A percentile compares a stretch with the other conserved stretches of the same genome.
Evolutionary conservation across 768 basidiomycete genomes (phyloP).

Genomic region (Boletus subcaerulescens): DNA sequence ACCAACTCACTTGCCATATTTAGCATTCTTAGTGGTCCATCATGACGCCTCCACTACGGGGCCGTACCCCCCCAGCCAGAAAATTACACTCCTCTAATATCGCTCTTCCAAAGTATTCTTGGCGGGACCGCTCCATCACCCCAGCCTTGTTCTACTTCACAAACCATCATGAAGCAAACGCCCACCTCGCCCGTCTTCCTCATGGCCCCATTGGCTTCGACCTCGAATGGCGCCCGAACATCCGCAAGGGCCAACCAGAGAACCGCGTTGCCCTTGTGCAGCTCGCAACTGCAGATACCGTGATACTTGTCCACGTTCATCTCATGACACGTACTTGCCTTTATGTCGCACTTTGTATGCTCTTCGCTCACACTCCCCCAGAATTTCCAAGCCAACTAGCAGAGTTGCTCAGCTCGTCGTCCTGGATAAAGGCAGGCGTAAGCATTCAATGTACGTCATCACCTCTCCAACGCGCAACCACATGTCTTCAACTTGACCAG

Average conservation of each 20-base stretch:
- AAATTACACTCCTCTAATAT: not conserved
- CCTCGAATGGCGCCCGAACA: conserved; percentile 75
- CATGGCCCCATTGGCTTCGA: conserved; percentile 58
- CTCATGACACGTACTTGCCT: conserved; percentile 46
- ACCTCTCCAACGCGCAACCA: not conserved
- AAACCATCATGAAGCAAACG: conserved; percentile 31
- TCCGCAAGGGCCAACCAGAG: conserved; percentile 47
- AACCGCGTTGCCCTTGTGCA: conserved; percentile 76
- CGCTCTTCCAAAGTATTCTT: conserved; percentile 15
- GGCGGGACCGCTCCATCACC: conserved; percentile 10
- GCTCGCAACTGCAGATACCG: conserved; percentile 52
- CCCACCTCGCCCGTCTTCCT: conserved; percentile 17
- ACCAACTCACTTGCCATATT: conserved; percentile 6
- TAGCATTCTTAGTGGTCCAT: conserved; percentile 7
- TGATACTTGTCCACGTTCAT: conserved; percentile 65
- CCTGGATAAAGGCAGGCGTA: conserved; percentile 67
- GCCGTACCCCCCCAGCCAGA: not conserved
- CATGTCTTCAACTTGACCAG: conserved; percentile 36
- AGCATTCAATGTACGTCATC: conserved; percentile 59
- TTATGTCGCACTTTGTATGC: not conserved
- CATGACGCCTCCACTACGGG: not conserved
- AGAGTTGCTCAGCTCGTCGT: conserved; percentile 49
- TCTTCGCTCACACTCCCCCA: conserved; percentile 25
- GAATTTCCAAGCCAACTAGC: conserved; percentile 53
- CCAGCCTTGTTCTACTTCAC: conserved; percentile 32